These are phyloP conservation scores for Entoloma clypeatum DNA, from an alignment of 1,284 basidiomycete genomes.

Conservation along the genomic window DNA sequence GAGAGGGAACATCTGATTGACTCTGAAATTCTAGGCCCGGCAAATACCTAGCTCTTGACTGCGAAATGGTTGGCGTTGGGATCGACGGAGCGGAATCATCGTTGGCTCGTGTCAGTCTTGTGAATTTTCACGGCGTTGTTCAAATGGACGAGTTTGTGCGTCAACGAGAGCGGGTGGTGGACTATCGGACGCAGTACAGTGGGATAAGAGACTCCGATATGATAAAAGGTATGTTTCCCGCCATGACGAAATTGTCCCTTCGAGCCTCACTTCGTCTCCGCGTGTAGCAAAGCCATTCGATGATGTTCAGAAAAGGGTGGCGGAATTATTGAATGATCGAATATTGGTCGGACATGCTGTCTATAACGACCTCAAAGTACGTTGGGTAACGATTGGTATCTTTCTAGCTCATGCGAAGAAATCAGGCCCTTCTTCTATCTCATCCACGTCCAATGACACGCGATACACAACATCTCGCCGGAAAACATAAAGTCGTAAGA, in stretches of 20 bases:
- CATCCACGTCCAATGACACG: slow-evolving; percentile 79
- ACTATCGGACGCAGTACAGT: slow-evolving; percentile 91
- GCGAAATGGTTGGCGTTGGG: slow-evolving; percentile 98
- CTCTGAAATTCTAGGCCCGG: slow-evolving; percentile 49
- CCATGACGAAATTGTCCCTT: slow-evolving; percentile 4
- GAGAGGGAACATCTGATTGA: slow-evolving; percentile 3
- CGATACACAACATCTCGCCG: slow-evolving; percentile 77
- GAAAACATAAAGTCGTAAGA: slow-evolving; percentile 55
- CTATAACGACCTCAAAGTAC: slow-evolving; percentile 85
- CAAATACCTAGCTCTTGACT: slow-evolving; percentile 84
- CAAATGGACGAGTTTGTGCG: slow-evolving; percentile 85
- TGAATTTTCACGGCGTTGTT: slow-evolving; percentile 85
- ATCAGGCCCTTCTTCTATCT: slow-evolving; percentile 81
- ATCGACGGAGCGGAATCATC: slow-evolving; percentile 77
- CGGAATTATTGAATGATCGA: slow-evolving; percentile 74
- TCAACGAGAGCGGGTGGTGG: slow-evolving; percentile 86
- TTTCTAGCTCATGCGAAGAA: slow-evolving; percentile 1
- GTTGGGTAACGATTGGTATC: not conserved
- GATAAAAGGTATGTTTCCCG: slow-evolving; percentile 47
- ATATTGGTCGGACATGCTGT: slow-evolving; percentile 94
- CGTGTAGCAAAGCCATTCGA: slow-evolving; percentile 70
- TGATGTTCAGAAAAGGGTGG: slow-evolving; percentile 79
- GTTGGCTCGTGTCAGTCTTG: slow-evolving; percentile 87
- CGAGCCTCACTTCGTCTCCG: not conserved
- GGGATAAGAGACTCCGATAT: slow-evolving; percentile 83